Conservation (phyloP, 2,329 filamentous ascomycete species). For the Alternaria viburni region DNA sequence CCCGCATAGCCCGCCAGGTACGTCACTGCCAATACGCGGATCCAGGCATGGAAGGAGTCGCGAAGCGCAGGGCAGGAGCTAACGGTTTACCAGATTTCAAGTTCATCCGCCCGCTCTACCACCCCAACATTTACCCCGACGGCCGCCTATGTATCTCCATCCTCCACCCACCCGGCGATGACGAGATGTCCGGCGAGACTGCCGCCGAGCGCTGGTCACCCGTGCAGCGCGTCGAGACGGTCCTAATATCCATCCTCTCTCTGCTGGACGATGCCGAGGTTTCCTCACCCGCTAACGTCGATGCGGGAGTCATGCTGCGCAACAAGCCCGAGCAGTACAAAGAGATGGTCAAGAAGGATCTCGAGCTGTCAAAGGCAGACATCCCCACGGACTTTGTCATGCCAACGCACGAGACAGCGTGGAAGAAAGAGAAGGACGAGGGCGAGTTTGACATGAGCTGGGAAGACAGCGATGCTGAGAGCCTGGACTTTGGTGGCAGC, state of each 20-base stretch:
- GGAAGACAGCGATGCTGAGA: constrained; percentile 61
- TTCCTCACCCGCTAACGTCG: constrained; percentile 91
- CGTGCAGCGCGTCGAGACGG: constrained; percentile 90
- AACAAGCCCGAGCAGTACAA: constrained; percentile 75
- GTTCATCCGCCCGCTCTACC: constrained; percentile 80
- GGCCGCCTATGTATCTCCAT: constrained; percentile 96
- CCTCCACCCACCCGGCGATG: constrained; percentile 88
- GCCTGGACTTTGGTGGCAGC: constrained; percentile 69
- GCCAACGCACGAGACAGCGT: constrained; percentile 74
- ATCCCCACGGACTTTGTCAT: constrained; percentile 82
- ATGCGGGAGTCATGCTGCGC: constrained; percentile 85
- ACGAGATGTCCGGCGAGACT: constrained; percentile 87
- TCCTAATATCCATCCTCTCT: constrained; percentile 88
- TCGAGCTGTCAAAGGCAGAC: constrained; percentile 76
- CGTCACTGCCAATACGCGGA: constrained; percentile 23
- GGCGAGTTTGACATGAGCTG: constrained; percentile 63
- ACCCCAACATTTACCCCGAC: constrained; percentile 93
- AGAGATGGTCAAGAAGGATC: constrained; percentile 69
- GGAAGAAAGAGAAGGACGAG: constrained; percentile 65
- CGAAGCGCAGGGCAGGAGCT: constrained; percentile 3
- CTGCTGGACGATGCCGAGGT: constrained; percentile 94
- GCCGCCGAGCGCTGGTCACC: constrained; percentile 95
- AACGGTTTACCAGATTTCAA: constrained; percentile 68
- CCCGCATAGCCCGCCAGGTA: constrained; percentile 80
- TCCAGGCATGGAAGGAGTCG: background rate